Conservation (phyloP, 108 stramenopile species). For the Stephanodiscus triporus region DNA sequence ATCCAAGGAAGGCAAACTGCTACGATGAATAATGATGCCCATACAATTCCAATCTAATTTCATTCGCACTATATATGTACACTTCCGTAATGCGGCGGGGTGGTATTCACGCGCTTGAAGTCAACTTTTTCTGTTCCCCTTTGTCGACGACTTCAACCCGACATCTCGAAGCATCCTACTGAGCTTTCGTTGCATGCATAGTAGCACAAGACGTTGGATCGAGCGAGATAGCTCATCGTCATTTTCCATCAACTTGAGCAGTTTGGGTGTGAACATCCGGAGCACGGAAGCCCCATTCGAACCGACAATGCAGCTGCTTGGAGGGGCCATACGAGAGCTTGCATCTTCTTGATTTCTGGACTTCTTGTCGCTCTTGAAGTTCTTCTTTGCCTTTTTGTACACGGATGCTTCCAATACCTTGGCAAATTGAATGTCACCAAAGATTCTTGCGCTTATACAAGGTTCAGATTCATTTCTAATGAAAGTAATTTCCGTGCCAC, state of each 20-base stretch:
- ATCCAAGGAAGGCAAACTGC: no score
- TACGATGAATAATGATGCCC: no score
- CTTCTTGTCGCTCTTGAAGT: neutral
- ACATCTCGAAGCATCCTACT: slow-evolving; percentile 14
- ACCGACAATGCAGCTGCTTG: slow-evolving; percentile 9
- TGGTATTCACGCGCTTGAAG: neutral
- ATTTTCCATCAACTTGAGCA: slow-evolving; percentile 39
- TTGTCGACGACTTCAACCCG: neutral
- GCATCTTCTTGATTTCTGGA: neutral
- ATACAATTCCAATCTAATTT: no score
- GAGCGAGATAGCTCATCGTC: slow-evolving; percentile 42
- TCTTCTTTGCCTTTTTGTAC: slow-evolving; percentile 25
- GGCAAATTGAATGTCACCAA: slow-evolving; percentile 46
- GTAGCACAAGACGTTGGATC: slow-evolving; percentile 36
- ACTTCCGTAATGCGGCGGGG: no score
- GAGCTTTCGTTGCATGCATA: slow-evolving; percentile 47
- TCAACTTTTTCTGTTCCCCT: neutral
- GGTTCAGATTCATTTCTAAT: neutral
- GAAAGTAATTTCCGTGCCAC: neutral
- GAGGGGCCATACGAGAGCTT: neutral
- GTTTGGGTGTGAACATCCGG: slow-evolving; percentile 37
- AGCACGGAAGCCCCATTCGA: slow-evolving; percentile 39
- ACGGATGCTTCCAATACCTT: slow-evolving; percentile 32
- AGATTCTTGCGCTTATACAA: slow-evolving; percentile 31
- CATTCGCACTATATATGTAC: no score